Evolutionary conservation across 306 rosid species (phyloP).

Genomic region (Hippophae rhamnoides): DNA sequence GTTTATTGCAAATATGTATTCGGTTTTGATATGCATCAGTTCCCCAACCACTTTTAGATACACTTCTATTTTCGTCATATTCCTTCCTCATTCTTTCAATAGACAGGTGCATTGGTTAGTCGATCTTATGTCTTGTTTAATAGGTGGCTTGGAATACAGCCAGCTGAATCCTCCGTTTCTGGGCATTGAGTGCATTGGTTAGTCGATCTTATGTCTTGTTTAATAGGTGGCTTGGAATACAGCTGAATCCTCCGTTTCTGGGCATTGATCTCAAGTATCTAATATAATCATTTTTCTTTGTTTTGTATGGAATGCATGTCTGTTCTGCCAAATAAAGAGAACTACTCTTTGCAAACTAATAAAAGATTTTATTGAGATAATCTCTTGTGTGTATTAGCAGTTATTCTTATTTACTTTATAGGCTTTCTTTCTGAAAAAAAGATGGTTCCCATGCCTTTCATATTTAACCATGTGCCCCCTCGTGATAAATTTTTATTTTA

Average conservation of each 20-base stretch:
- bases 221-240: conserved; percentile 92
- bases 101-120: not conserved
- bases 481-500: too few relatives aligned
- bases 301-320: not conserved
- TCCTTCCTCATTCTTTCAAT: too few relatives aligned
- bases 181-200: conserved; percentile 41
- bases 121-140: conserved; percentile 14
- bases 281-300: conserved; percentile 20
- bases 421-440: not conserved
- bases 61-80: not conserved
- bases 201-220: conserved; percentile 11
- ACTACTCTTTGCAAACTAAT: not conserved
- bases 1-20: too few relatives aligned
- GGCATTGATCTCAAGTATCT: conserved; percentile 95
- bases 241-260: conserved; percentile 85
- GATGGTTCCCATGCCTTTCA: not conserved
- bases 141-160: conserved; percentile 98
- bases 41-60: too few relatives aligned
- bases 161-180: conserved; percentile 88
- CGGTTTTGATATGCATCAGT: too few relatives aligned
- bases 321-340: not conserved
- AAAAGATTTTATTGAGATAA: not conserved
- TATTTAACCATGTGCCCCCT: not conserved
- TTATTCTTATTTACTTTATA: not conserved
- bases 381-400: not conserved